A percentile compares a stretch with the other conserved stretches of the same genome.
phyloP scores from a whole-genome alignment of 495 filamentous ascomycete genomes.

The Daldinia vernicosa region DNA sequence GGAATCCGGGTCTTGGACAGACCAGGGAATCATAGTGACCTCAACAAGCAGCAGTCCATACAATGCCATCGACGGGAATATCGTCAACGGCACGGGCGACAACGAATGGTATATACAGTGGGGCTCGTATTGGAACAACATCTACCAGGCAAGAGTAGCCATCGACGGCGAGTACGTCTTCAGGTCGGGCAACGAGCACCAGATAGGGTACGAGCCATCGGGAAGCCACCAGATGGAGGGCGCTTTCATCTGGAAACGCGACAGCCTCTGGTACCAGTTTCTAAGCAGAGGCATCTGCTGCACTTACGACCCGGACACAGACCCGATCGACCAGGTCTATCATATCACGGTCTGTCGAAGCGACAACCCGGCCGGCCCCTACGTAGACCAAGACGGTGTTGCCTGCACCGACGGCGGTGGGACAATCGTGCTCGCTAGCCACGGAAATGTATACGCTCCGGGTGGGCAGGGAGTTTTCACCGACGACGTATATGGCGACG shows the following conservation, averaged over 20 bases:
- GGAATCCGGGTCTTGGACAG: constrained; percentile 63
- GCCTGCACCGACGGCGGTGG: constrained; percentile 66
- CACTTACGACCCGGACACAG: constrained; percentile 48
- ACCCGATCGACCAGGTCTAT: constrained; percentile 64
- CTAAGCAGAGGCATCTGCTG: constrained; percentile 67
- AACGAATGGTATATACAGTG: constrained; percentile 64
- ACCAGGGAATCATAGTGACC: constrained; percentile 53
- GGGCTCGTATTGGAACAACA: constrained; percentile 70
- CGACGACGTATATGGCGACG: constrained; percentile 44
- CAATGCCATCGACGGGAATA: constrained; percentile 73
- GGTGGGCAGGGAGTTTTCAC: constrained; percentile 64
- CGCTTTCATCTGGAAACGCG: constrained; percentile 61
- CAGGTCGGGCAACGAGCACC: constrained; percentile 50
- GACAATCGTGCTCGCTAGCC: constrained; percentile 63
- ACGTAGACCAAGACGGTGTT: constrained; percentile 64
- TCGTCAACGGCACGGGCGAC: constrained; percentile 52
- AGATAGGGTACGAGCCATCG: constrained; percentile 62
- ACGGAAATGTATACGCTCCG: constrained; percentile 68
- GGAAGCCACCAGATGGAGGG: constrained; percentile 62
- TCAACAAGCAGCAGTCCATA: constrained; percentile 56
- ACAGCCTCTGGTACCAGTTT: constrained; percentile 67
- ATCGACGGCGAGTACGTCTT: constrained; percentile 52
- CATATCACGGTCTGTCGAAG: constrained; percentile 67
- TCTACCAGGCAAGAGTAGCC: constrained; percentile 62
- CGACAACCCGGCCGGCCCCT: constrained; percentile 57